Evolutionary conservation across 768 basidiomycete species (phyloP).

Genomic region (Termitomyces sp.): DNA sequence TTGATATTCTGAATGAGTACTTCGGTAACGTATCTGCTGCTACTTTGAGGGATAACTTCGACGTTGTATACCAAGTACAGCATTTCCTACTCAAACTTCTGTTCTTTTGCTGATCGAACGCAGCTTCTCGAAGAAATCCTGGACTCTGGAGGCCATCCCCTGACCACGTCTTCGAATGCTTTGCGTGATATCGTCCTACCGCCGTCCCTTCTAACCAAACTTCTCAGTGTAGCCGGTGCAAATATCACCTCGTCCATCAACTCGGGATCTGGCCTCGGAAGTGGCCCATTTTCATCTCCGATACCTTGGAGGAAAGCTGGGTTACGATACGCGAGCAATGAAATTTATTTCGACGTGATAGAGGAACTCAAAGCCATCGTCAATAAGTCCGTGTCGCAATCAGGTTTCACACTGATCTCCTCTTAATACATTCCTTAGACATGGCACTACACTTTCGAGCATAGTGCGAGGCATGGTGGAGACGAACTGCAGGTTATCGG

Average conservation of each 20-base stretch:
- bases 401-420: not conserved
- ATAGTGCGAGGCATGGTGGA: conserved; percentile 77
- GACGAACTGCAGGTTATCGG: conserved; percentile 73
- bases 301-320: conserved; percentile 93
- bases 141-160: conserved; percentile 86
- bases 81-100: not conserved
- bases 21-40: conserved; percentile 81
- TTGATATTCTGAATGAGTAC: conserved; percentile 82
- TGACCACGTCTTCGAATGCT: conserved; percentile 87
- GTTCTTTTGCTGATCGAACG: conserved; percentile 1
- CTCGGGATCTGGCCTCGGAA: conserved; percentile 38
- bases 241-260: conserved; percentile 46
- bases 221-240: conserved; percentile 51
- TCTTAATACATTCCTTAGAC: conserved; percentile 35
- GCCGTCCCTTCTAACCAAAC: conserved; percentile 79
- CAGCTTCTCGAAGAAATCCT: conserved; percentile 95
- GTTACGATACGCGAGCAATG: conserved; percentile 80
- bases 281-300: conserved; percentile 74
- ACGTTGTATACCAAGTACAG: conserved; percentile 86
- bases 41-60: conserved; percentile 87
- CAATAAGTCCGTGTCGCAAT: conserved; percentile 52
- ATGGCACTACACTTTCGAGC: conserved; percentile 63
- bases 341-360: conserved; percentile 88
- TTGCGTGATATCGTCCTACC: conserved; percentile 92
- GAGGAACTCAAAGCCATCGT: conserved; percentile 81